A percentile compares a stretch with the other conserved stretches of the same genome.
phyloP scores from a whole-genome alignment of 495 filamentous ascomycete genomes.

The Chlorociboria aeruginascens region DNA sequence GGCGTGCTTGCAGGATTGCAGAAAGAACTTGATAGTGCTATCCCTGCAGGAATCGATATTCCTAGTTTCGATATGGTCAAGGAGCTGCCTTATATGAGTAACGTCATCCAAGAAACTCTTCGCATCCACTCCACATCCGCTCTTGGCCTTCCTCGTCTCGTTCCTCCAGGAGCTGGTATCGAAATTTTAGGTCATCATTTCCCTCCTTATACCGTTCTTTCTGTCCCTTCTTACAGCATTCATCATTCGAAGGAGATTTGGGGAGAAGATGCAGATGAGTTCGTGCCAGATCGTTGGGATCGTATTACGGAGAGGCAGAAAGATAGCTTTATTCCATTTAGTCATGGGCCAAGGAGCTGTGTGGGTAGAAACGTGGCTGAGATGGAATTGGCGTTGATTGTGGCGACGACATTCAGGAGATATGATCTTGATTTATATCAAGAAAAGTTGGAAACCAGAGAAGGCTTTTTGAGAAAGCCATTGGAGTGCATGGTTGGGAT shows the following conservation, averaged over 20 bases:
- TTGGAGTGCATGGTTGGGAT: slow-evolving; percentile 63
- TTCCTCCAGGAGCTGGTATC: slow-evolving; percentile 40
- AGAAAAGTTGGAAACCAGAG: slow-evolving; percentile 60
- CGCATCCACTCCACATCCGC: slow-evolving; percentile 83
- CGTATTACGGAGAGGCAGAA: slow-evolving; percentile 52
- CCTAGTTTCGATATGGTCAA: slow-evolving; percentile 61
- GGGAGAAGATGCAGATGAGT: slow-evolving; percentile 69
- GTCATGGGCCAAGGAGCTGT: slow-evolving; percentile 67
- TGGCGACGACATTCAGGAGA: slow-evolving; percentile 58
- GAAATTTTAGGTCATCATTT: slow-evolving; percentile 47
- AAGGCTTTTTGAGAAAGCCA: slow-evolving; percentile 88
- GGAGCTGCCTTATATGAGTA: slow-evolving; percentile 66
- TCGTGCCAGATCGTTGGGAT: slow-evolving; percentile 69
- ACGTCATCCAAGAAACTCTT: slow-evolving; percentile 79
- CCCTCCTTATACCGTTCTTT: slow-evolving; percentile 62
- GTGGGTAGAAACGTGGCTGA: slow-evolving; percentile 83
- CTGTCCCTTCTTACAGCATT: slow-evolving; percentile 78
- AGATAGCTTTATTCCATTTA: slow-evolving; percentile 76
- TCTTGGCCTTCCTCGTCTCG: slow-evolving; percentile 74
- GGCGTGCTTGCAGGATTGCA: slow-evolving; percentile 62
- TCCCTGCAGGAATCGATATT: slow-evolving; percentile 48
- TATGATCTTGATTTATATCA: slow-evolving; percentile 69
- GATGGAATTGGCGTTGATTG: slow-evolving; percentile 84
- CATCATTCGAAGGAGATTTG: slow-evolving; percentile 76
- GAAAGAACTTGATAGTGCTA: slow-evolving; percentile 54